phyloP scores from a whole-genome alignment of 371 early-diverging fungal species.

The Mucor circinelloides region DNA sequence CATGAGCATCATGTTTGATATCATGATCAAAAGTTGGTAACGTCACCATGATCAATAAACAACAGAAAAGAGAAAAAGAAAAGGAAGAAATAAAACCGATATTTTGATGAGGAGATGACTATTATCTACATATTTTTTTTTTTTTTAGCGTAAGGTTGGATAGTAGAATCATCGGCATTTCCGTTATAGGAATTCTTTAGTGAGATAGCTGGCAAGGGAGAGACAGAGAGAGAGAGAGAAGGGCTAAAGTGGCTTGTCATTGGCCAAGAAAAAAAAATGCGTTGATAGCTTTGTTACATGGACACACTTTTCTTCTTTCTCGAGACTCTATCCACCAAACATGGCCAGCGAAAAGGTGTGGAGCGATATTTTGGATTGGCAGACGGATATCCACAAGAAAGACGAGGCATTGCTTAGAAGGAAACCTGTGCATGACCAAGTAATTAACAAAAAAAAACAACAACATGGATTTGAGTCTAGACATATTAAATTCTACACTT shows the following conservation, averaged over 20 bases:
- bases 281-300: not conserved
- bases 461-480: not conserved
- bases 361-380: conserved; percentile 27
- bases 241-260: conserved; percentile 7
- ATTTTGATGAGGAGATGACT: not conserved
- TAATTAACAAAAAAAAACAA: conserved; percentile 5
- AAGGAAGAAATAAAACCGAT: not conserved
- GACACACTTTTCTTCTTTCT: not conserved
- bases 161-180: not conserved
- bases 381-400: conserved; percentile 22
- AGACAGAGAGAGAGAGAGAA: too few species aligned
- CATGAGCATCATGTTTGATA: conserved; percentile 37
- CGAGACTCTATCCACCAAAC: not conserved
- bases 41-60: conserved; percentile 15
- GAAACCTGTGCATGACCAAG: conserved; percentile 28
- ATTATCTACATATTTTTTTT: not conserved
- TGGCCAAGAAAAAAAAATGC: not conserved
- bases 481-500: not conserved
- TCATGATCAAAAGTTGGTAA: conserved; percentile 15
- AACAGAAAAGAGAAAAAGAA: conserved; percentile 1
- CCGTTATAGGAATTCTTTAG: not conserved
- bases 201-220: too few species aligned
- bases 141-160: not conserved
- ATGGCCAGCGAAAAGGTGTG: conserved; percentile 12
- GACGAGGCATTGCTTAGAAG: conserved; percentile 20